Evolutionary conservation across 2,329 filamentous ascomycete genomes (phyloP).

Genomic region (Ceratocystis colombiana): DNA sequence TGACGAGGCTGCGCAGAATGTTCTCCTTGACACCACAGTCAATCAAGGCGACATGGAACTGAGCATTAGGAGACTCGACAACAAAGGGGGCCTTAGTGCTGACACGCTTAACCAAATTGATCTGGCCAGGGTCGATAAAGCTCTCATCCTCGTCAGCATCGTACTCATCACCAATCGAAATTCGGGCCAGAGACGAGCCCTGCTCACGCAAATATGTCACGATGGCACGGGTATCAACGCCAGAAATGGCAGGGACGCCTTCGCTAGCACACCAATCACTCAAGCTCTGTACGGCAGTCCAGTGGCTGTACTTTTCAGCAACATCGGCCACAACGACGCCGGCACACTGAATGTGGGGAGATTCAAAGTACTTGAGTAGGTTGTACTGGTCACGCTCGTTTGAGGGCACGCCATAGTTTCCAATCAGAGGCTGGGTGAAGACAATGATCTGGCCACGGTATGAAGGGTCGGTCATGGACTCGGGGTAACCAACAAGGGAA

Average conservation of each 20-base stretch:
- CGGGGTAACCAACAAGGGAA: constrained; percentile 92
- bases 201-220: constrained; percentile 93
- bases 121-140: constrained; percentile 87
- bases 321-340: constrained; percentile 95
- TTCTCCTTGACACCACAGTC: constrained; percentile 99
- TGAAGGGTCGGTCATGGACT: constrained; percentile 82
- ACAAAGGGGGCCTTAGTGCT: constrained; percentile 98
- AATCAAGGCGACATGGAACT: constrained; percentile 84
- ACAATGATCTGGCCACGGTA: constrained; percentile 93
- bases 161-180: constrained; percentile 93
- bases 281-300: constrained; percentile 93
- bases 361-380: constrained; percentile 95
- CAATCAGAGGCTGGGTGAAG: constrained; percentile 95
- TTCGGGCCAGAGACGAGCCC: constrained; percentile 88
- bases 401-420: constrained; percentile 96
- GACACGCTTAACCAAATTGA: constrained; percentile 91
- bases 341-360: constrained; percentile 90
- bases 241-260: constrained; percentile 90
- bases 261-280: constrained; percentile 92
- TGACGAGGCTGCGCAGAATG: constrained; percentile 88
- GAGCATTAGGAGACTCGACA: constrained; percentile 70
- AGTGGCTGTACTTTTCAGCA: constrained; percentile 89
- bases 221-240: constrained; percentile 92
- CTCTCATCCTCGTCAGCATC: constrained; percentile 97
- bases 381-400: constrained; percentile 75